Percentiles rank a stretch among this genome's conserved stretches.
Evolutionary conservation across 306 rosid species (phyloP).

Genomic region (Cajanus cajan): DNA sequence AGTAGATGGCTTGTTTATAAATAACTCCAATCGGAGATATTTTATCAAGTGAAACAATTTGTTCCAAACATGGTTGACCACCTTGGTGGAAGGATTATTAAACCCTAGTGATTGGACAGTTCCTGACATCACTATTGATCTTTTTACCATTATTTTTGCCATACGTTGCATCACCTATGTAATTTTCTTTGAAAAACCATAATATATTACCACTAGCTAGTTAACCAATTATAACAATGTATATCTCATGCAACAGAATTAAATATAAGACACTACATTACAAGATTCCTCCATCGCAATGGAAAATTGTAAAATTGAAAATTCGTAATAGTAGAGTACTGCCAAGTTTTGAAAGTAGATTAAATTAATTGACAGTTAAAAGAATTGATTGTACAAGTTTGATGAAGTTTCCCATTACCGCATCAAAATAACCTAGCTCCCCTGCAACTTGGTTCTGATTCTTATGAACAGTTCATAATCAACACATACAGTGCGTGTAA

Average conservation of each 20-base stretch:
- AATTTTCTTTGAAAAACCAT: conserved; percentile 59
- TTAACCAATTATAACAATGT: not conserved
- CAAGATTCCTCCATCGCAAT: too few relatives aligned
- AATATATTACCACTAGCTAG: conserved; percentile 41
- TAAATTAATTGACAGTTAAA: too few relatives aligned
- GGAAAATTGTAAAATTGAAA: too few relatives aligned
- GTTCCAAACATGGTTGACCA: conserved; percentile 82
- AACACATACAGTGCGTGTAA: not conserved
- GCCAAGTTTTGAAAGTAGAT: too few relatives aligned
- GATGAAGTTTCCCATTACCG: not conserved
- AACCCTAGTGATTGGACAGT: conserved; percentile 74
- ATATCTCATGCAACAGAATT: conserved; percentile 7
- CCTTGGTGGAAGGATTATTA: conserved; percentile 71
- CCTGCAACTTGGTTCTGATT: not conserved
- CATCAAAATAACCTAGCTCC: not conserved
- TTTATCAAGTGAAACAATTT: too few relatives aligned
- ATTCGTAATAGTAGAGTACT: too few relatives aligned
- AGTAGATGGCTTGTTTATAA: too few relatives aligned
- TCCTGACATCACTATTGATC: conserved; percentile 73
- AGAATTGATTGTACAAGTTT: not conserved
- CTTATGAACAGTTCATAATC: not conserved
- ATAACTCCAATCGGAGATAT: too few relatives aligned
- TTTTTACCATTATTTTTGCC: conserved; percentile 62
- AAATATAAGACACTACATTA: not conserved
- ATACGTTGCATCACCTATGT: conserved; percentile 56